Evolutionary conservation across 2,329 filamentous ascomycete genomes (phyloP), one percentile per base, ranked within the genome.

Genomic region (Penicillium sp.): DNA sequence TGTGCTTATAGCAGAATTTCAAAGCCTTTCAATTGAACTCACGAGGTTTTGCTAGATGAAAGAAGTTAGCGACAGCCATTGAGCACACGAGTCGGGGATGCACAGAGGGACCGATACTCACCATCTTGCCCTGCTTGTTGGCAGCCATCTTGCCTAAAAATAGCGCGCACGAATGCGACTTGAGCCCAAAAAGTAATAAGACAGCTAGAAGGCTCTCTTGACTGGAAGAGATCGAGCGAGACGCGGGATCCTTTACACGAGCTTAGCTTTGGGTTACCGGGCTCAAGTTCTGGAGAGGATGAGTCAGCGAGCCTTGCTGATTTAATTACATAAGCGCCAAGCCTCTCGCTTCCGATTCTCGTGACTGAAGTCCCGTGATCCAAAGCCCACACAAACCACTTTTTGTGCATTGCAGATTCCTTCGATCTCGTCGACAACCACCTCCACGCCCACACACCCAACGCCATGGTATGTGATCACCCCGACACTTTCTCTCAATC

Each of bases 101-200:
- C 42, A 55, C 47, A 46, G 49, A 54, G 46, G 46, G 43, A 50
- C 35, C 29, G 50, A 47, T 46, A 84, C 89, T 81, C 79, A 97
- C 93, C 93, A 98, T 97, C 82, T 98, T 97, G 76, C 93, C 93
- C 76, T 96, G 91, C 76, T 95, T 95, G 82, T 95, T 92, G 56
- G 72, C 66, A 70, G 85, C 82, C 84, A 72, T 84, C 47, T 60
- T 54, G 57, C 61, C 54, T 45, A 37, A 48, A 48, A 45, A 44
- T 40, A 54, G 59, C 61, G 72, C 73, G 71, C 73, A 73, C 72
- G 69, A 69, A 67, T 72, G 73, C 72, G 73, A 71, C 73, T 73
- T 70, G 48, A 50, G 54, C 50, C 56, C 59, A 66, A 67, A 62
- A 61, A 60, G 59, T 59, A 45, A 53, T 52, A 55, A 60, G 59